These are phyloP conservation scores for Penicillium antarcticum DNA, from an alignment of 495 filamentous ascomycete species.

Conservation along the genomic window DNA sequence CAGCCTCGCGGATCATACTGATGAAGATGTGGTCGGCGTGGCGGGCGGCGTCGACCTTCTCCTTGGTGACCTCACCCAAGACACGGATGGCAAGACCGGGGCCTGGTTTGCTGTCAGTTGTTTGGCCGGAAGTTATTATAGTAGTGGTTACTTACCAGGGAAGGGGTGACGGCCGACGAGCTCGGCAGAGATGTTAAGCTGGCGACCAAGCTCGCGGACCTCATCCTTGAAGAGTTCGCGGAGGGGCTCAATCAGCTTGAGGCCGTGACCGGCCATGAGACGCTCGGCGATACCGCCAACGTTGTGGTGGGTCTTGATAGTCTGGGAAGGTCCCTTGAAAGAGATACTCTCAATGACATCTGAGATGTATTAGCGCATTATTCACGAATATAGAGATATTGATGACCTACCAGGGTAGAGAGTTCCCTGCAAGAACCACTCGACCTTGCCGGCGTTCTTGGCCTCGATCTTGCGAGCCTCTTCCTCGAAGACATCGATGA, in stretches of 20 bases:
- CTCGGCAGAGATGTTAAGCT: slow-evolving; percentile 72
- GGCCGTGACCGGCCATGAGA: slow-evolving; percentile 34
- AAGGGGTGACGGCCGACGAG: slow-evolving; percentile 85
- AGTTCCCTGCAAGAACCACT: slow-evolving; percentile 80
- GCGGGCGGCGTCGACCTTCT: slow-evolving; percentile 75
- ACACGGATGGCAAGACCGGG: slow-evolving; percentile 90
- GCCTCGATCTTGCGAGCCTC: slow-evolving; percentile 73
- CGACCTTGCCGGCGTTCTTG: slow-evolving; percentile 59
- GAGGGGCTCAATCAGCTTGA: slow-evolving; percentile 71
- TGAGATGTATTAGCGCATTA: slow-evolving; percentile 28
- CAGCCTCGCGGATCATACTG: slow-evolving; percentile 76
- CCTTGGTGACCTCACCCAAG: slow-evolving; percentile 79
- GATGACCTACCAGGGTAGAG: slow-evolving; percentile 53
- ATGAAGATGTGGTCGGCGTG: slow-evolving; percentile 85
- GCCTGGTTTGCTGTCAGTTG: slow-evolving; percentile 16
- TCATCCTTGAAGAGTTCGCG: slow-evolving; percentile 83
- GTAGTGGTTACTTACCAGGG: slow-evolving; percentile 37
- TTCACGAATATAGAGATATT: too few species aligned
- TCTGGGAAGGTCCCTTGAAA: slow-evolving; percentile 76
- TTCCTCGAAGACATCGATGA: slow-evolving; percentile 83
- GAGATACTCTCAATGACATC: slow-evolving; percentile 80
- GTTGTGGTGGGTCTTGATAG: slow-evolving; percentile 86
- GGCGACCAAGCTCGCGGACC: slow-evolving; percentile 66
- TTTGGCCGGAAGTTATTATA: slow-evolving; percentile 9
- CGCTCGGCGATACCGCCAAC: slow-evolving; percentile 67